phyloP scores from a whole-genome alignment of 2,329 filamentous ascomycete species.

The Claviceps sp. region DNA sequence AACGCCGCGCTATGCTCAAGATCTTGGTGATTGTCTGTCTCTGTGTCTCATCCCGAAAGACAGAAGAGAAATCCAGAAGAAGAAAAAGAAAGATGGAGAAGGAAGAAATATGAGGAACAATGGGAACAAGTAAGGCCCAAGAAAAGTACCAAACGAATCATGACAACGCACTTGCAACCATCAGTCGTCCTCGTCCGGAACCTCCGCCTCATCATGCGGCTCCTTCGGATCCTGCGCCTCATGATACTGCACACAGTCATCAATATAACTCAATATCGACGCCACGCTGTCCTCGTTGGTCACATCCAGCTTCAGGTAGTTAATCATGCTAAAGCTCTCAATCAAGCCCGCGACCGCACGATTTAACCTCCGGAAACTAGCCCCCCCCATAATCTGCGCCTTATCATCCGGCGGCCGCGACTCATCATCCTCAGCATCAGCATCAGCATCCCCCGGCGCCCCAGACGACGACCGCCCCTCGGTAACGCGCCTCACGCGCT shows the following conservation, averaged over 20 bases:
- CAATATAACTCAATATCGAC: constrained; percentile 76
- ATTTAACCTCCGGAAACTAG: constrained; percentile 72
- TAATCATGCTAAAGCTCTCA: constrained; percentile 97
- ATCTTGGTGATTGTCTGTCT: background rate
- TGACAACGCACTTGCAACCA: background rate
- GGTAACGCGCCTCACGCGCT: constrained; percentile 22
- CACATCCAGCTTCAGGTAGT: constrained; percentile 78
- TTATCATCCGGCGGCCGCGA: constrained; percentile 49
- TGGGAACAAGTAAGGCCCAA: background rate
- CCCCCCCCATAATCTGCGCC: constrained; percentile 63
- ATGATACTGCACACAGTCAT: constrained; percentile 86
- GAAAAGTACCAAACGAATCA: background rate
- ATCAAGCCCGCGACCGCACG: constrained; percentile 81
- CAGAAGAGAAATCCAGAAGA: background rate
- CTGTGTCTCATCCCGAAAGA: background rate
- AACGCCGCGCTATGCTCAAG: constrained; percentile 5
- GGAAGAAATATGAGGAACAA: background rate
- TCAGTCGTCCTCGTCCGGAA: constrained; percentile 26
- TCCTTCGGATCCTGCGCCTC: constrained; percentile 87
- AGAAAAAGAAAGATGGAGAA: background rate
- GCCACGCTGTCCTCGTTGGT: constrained; percentile 87
- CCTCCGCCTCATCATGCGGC: constrained; percentile 46
- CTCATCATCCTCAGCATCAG: constrained; percentile 28
- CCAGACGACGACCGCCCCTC: constrained; percentile 27
- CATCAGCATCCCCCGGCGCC: constrained; percentile 22